Evolutionary conservation across 2,329 filamentous ascomycete genomes (phyloP), one percentile per base, ranked within the genome.

Genomic region (Blastomyces parvus): DNA sequence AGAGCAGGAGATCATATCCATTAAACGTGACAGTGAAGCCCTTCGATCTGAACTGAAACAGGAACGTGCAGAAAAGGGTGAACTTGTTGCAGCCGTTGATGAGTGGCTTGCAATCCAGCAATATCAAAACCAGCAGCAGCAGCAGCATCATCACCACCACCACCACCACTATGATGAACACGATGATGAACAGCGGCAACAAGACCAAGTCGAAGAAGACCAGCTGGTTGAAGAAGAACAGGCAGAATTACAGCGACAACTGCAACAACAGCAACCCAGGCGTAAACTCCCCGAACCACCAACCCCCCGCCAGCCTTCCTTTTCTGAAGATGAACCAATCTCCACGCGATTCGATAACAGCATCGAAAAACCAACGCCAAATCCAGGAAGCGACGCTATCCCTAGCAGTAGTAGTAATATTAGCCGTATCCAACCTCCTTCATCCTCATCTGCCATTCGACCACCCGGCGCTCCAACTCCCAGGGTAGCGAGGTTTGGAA

Each of bases 1-100:
- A 13, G 85, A 87, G 69, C 86, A 88, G 6, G 88, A 94, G 63
- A 80, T 94, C 63, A 78, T 80, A 40, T 87, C 86, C 7, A 81
- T 94, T 55, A 85, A 88, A 72, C 79, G 81, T 4, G 88, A 93
- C 69, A 90, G 91, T 67, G 81, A 84, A 59, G 75, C 73, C 2
- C 83, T 90, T 76, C 78, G 86, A 2, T 76, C 82, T 50, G 87
- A 87, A 0, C 68, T 88, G 19, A 76, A 79, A 64, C 69, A 73
- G n/a, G 79, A 80, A 67, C 86, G 78, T 19, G 70, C 77, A 19
- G 78, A 80, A 63, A 80, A 80, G 66, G 78, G 78, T 17, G 78
- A 80, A 44, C 70, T 80, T 36, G 78, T 80, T n/a, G 77, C 77
- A 14, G 75, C 76, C 33, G 77, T 79, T 30, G 78, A 80, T 64